Evolutionary conservation across 208 protist genomes (phyloP), one percentile per base, ranked within the genome.

Genomic region (Trypanosoma platydactyli): DNA sequence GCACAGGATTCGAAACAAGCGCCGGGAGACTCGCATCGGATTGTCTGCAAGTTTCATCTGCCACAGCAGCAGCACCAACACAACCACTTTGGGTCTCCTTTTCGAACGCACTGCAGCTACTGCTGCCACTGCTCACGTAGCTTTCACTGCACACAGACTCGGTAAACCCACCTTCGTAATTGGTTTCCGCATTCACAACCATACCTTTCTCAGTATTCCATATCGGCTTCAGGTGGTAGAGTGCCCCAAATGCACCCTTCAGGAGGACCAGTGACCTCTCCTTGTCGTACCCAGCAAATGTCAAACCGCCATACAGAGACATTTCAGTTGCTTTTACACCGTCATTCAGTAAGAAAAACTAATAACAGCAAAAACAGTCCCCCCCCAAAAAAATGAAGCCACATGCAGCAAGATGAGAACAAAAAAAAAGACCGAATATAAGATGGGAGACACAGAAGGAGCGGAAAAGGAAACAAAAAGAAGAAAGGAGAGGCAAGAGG

Each of bases 101-200:
- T 5, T 22, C 51, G 15, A 46, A 33, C 24, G 38, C 35, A 27
- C 5, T 38, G 16, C 27, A 25, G 30, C n/a, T 38, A 40, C 44
- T 42, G 16, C 16, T 27, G 9, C 38, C 20, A 41, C 38, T 29
- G 24, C 68, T 74, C 22, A 74, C 61, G 30, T 74, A 74, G 30
- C 68, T 74, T n/a, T 51, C 68, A 68, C 61, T 74, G 45, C 68
- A 74, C 4, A 42, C n/a, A 50, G 68, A 74, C 48, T 57, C 59
- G 1, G 27, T 38, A 56, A 58, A 74, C 18, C 12, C 58, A 9
- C 29, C 41, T 20, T 54, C 50, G 18, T 46, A 51, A 44, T 50
- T 52, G 33, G 16, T 40, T 38, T 52, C 44, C 12, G 22, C 50
- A 16, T 16, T 59, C 13, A 16, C 44, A 16, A 18, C 27, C 2